phyloP scores from a whole-genome alignment of 306 rosid genomes.

The Lathyrus tuberosus region DNA sequence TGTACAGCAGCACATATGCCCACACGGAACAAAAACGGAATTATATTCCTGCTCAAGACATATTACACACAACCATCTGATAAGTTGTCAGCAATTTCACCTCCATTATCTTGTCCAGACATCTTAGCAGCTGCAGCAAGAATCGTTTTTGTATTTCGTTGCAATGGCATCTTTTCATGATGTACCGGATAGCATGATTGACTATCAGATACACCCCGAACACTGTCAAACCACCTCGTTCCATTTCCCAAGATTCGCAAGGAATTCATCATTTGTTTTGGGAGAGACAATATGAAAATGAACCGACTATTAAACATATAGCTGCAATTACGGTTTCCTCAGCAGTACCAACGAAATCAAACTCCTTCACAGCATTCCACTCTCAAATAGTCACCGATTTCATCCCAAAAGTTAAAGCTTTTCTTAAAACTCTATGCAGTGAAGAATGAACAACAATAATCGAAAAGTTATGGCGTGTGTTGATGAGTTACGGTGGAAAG shows the following conservation, averaged over 20 bases:
- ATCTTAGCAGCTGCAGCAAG: slow-evolving; percentile 93
- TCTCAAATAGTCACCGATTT: too few species aligned
- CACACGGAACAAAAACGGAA: slow-evolving; percentile 98
- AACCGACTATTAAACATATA: too few species aligned
- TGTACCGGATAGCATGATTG: slow-evolving; percentile 68
- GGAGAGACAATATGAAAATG: too few species aligned
- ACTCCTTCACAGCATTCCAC: too few species aligned
- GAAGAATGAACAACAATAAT: too few species aligned
- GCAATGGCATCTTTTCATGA: slow-evolving; percentile 75
- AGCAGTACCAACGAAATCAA: too few species aligned
- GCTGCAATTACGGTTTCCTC: too few species aligned
- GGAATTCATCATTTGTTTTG: slow-evolving; percentile 85
- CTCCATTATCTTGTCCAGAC: slow-evolving; percentile 77
- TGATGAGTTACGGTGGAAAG: too few species aligned
- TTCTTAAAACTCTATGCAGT: too few species aligned
- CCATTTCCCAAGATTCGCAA: slow-evolving; percentile 94
- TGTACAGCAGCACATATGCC: slow-evolving; percentile 98
- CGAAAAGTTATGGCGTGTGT: too few species aligned
- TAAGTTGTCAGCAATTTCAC: slow-evolving; percentile 57
- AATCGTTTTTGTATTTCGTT: slow-evolving; percentile 75
- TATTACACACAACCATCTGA: slow-evolving; percentile 84
- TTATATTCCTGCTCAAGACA: slow-evolving; percentile 94
- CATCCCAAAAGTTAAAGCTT: too few species aligned
- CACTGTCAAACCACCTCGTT: slow-evolving; percentile 87
- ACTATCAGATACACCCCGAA: slow-evolving; percentile 85